Conservation (phyloP, 139 green algal species). For the Micractinium conductrix region DNA sequence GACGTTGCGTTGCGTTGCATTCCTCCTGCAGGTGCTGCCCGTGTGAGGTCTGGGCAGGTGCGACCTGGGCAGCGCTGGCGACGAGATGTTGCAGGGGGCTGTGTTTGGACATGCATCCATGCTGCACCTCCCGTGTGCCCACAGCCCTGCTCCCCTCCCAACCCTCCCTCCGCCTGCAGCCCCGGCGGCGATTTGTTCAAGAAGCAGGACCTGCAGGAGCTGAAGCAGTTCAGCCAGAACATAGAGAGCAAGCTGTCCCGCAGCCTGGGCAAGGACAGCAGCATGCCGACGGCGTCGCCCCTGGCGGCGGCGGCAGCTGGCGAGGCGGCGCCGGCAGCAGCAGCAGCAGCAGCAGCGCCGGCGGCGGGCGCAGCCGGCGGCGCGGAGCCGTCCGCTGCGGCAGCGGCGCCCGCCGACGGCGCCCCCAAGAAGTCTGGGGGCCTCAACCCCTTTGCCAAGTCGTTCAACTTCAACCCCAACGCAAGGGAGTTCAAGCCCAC, state of each 20-base stretch:
- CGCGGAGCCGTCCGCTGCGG: background rate
- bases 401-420: background rate
- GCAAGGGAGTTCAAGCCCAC: slow-evolving; percentile 58
- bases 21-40: background rate
- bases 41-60: background rate
- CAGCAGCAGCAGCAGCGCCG: slow-evolving; percentile 7
- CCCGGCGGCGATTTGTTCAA: slow-evolving; percentile 6
- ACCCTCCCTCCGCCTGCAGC: background rate
- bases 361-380: background rate
- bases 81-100: background rate
- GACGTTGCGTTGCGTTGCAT: background rate
- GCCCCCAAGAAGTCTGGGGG: background rate
- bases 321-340: background rate
- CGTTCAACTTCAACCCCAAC: slow-evolving; percentile 64
- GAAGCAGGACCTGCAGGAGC: slow-evolving; percentile 32
- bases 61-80: background rate
- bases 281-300: slow-evolving; percentile 3
- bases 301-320: background rate
- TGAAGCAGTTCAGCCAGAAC: slow-evolving; percentile 43
- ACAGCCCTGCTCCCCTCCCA: background rate
- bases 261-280: slow-evolving; percentile 12
- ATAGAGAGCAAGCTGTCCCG: slow-evolving; percentile 42
- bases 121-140: background rate
- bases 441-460: slow-evolving; percentile 64
- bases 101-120: background rate